Evolutionary conservation across 208 protist species (phyloP).

Genomic region (Crithidia thermophila): DNA sequence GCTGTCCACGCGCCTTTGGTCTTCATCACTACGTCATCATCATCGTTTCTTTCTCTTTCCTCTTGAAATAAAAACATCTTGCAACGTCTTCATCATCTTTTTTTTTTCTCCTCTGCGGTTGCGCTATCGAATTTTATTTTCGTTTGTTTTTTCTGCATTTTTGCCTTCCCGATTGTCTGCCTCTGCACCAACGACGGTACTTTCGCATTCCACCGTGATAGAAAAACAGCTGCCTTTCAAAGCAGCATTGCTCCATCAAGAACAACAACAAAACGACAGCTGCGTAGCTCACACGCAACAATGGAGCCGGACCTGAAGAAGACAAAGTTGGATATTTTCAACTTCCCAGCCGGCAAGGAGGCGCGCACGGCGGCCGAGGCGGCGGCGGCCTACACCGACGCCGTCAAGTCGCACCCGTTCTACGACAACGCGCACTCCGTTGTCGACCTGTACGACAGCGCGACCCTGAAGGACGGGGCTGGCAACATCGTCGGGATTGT

Average conservation of each 20-base stretch:
- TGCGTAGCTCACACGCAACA: not conserved
- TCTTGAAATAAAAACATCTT: not conserved
- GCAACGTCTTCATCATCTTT: not conserved
- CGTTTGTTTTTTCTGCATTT: not conserved
- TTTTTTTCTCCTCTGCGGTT: not conserved
- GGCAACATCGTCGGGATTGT: conserved; percentile 71
- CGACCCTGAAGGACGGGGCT: conserved; percentile 66
- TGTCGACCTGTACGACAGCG: conserved; percentile 66
- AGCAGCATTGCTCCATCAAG: too few relatives aligned
- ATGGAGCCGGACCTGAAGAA: conserved; percentile 43
- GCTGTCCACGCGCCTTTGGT: not conserved
- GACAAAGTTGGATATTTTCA: conserved; percentile 42
- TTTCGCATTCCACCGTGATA: too few relatives aligned
- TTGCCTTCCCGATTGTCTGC: not conserved
- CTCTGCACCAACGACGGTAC: not conserved
- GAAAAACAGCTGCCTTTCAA: not conserved
- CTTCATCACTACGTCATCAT: not conserved
- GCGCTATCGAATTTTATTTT: too few relatives aligned
- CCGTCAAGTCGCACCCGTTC: conserved; percentile 85
- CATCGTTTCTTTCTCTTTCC: not conserved
- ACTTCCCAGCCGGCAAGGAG: conserved; percentile 14
- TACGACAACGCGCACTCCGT: conserved; percentile 74
- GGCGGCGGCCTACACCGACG: conserved; percentile 56
- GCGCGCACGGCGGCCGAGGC: conserved; percentile 37
- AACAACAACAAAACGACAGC: not conserved